A percentile compares a stretch with the other conserved stretches of the same genome.
Evolutionary conservation across 1,284 basidiomycete genomes (phyloP).

Genomic region (Rhodotorula sp.): DNA sequence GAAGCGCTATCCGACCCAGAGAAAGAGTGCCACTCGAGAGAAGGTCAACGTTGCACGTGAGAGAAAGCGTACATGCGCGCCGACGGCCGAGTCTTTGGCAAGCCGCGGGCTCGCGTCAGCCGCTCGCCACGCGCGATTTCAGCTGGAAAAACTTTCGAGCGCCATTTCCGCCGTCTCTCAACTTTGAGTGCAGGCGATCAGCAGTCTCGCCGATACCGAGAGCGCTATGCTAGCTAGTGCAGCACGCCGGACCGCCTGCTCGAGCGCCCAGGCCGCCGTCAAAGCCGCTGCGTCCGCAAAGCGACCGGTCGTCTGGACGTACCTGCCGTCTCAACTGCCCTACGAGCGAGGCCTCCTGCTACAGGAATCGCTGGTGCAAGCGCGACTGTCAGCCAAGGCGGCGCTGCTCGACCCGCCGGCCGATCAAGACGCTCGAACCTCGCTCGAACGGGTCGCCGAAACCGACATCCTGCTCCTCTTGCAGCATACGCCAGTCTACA

Average conservation of each 20-base stretch:
- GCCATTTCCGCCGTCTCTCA: too few relatives aligned
- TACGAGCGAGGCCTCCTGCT: conserved; percentile 34
- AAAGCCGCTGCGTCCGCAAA: background rate
- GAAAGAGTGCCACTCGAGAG: too few relatives aligned
- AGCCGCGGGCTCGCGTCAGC: too few relatives aligned
- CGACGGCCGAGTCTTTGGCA: too few relatives aligned
- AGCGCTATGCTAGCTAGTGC: background rate
- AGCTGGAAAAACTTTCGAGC: too few relatives aligned
- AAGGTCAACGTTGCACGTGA: too few relatives aligned
- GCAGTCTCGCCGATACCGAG: background rate
- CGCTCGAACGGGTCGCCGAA: conserved; percentile 45
- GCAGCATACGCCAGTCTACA: conserved; percentile 90
- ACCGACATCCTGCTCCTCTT: conserved; percentile 56
- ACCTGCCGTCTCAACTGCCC: conserved; percentile 30
- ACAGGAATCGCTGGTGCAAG: conserved; percentile 36
- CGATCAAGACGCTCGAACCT: conserved; percentile 55
- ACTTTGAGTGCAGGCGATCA: too few relatives aligned
- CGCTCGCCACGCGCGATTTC: too few relatives aligned
- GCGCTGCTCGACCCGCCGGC: conserved; percentile 56
- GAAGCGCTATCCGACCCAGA: too few relatives aligned
- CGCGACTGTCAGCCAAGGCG: conserved; percentile 52
- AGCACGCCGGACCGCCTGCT: background rate
- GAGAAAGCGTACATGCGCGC: too few relatives aligned
- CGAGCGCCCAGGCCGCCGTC: background rate
- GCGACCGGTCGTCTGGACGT: conserved; percentile 30